phyloP scores from a whole-genome alignment of 2,329 filamentous ascomycete species.

The Clonostachys rosea region DNA sequence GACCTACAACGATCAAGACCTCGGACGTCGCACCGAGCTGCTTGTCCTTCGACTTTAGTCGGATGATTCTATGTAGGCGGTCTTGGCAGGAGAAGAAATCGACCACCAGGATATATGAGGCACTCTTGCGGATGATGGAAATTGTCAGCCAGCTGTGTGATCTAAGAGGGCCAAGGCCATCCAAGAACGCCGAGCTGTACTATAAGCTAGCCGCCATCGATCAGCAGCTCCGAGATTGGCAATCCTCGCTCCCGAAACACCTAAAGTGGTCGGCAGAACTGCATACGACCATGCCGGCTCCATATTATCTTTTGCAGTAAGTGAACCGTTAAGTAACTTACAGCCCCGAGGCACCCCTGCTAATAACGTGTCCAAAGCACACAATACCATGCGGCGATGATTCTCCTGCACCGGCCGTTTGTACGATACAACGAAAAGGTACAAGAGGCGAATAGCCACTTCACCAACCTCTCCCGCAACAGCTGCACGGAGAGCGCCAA shows the following conservation, averaged over 20 bases:
- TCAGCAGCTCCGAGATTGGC: constrained; percentile 6
- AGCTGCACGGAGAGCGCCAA: constrained; percentile 2
- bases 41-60: constrained; percentile 1
- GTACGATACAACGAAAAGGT: not conserved
- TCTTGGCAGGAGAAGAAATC: constrained; percentile 4
- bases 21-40: constrained; percentile 7
- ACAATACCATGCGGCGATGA: constrained; percentile 3
- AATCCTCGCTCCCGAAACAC: constrained; percentile 2
- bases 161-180: constrained; percentile 2
- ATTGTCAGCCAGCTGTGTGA: constrained; percentile 5
- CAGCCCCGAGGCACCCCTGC: not conserved
- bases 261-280: not conserved
- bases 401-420: constrained; percentile 3
- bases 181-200: constrained; percentile 3
- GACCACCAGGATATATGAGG: constrained; percentile 8
- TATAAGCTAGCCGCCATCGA: constrained; percentile 6
- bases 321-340: not conserved
- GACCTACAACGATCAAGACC: constrained; percentile 9
- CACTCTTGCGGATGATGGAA: constrained; percentile 6
- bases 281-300: not conserved
- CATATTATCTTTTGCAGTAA: constrained; percentile 4
- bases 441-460: not conserved
- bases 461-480: constrained; percentile 1
- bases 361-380: not conserved
- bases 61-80: constrained; percentile 2